Conservation (phyloP, 208 protist species). For the Acanthamoeba sp. region DNA sequence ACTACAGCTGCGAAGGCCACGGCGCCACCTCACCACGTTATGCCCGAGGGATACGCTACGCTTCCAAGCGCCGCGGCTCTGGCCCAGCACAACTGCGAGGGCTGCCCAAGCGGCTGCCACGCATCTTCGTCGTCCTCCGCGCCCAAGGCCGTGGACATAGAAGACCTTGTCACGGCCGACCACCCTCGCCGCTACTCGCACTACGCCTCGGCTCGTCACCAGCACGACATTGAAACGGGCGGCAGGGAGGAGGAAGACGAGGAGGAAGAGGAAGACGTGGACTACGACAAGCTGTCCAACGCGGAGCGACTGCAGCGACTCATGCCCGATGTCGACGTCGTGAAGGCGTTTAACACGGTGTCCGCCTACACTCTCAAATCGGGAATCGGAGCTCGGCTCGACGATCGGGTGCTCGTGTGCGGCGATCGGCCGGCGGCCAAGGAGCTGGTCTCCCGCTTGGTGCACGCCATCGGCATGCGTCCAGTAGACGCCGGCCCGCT, state of each 20-base stretch:
- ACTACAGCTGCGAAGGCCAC: neutral
- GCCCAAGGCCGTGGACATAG: neutral
- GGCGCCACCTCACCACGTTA: neutral
- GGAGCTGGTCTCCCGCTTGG: slow-evolving; percentile 15
- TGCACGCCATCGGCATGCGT: slow-evolving; percentile 63
- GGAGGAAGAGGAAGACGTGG: slow-evolving; percentile 38
- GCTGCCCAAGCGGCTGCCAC: neutral
- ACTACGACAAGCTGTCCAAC: slow-evolving; percentile 20
- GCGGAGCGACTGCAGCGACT: slow-evolving; percentile 57
- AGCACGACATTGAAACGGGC: neutral
- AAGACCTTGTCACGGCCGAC: neutral
- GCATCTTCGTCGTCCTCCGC: neutral
- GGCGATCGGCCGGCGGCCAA: slow-evolving; percentile 28
- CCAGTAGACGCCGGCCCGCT: slow-evolving; percentile 50
- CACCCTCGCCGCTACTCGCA: neutral
- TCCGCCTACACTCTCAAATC: slow-evolving; percentile 10
- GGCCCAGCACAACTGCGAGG: neutral
- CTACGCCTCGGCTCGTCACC: neutral
- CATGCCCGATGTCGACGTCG: slow-evolving; percentile 60
- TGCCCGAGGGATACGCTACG: neutral
- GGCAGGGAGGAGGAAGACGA: neutral
- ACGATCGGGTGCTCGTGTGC: slow-evolving; percentile 70
- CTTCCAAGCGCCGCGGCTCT: neutral
- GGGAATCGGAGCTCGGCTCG: neutral
- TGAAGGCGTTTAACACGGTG: slow-evolving; percentile 74